Conservation (phyloP, 2,329 filamentous ascomycete genomes). For the Cordyceps pruinosa region DNA sequence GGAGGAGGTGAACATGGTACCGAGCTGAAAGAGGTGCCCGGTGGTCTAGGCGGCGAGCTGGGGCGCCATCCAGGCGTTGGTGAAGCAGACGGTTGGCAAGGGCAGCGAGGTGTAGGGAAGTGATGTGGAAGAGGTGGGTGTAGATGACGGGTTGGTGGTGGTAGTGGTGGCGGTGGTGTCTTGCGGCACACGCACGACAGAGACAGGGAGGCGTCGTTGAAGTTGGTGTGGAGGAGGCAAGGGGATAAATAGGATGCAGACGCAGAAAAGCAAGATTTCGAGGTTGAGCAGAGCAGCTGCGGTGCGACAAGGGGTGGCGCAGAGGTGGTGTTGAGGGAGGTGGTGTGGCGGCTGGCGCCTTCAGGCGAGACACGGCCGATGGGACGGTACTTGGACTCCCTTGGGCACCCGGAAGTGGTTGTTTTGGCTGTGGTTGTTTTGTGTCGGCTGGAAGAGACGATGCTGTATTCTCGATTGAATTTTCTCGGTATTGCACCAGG, state of each 20-base stretch:
- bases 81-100: background rate
- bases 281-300: slow-evolving; percentile 2
- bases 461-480: background rate
- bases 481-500: background rate
- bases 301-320: slow-evolving; percentile 6
- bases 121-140: background rate
- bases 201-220: background rate
- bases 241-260: background rate
- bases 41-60: slow-evolving; percentile 1
- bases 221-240: background rate
- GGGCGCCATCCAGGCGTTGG: slow-evolving; percentile 6
- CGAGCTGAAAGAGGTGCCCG: slow-evolving; percentile 2
- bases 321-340: background rate
- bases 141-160: background rate
- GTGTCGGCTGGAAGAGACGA: too few species aligned
- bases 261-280: slow-evolving; percentile 6
- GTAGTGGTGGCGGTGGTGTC: background rate
- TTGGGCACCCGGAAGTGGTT: too few species aligned
- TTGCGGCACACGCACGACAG: background rate
- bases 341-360: slow-evolving; percentile 6
- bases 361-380: slow-evolving; percentile 5
- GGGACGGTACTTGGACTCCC: too few species aligned
- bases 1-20: slow-evolving; percentile 32
- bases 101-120: background rate
- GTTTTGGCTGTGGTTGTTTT: too few species aligned